Conservation (phyloP, 176 grass and related monocot species). For the Stipa capillata region DNA sequence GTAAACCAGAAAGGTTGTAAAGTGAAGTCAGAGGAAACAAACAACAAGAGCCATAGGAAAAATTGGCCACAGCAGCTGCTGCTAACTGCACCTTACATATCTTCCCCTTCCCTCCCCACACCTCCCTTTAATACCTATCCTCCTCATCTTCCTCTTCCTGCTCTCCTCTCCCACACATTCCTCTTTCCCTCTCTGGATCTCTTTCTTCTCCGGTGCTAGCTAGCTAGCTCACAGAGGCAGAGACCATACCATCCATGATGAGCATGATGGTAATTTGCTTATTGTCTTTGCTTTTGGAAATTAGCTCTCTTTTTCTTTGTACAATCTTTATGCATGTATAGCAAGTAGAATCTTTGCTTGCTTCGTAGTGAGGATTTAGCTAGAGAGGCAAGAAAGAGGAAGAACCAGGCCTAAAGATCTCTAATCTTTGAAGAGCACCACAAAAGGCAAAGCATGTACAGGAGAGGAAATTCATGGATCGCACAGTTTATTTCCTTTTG, state of each 20-base stretch:
- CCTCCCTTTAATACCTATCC: slow-evolving; percentile 30
- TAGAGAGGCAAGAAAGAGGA: slow-evolving; percentile 19
- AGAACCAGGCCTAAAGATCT: slow-evolving; percentile 12
- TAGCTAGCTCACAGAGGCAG: slow-evolving; percentile 1
- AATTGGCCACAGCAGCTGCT: slow-evolving; percentile 30
- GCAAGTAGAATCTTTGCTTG: slow-evolving; percentile 21
- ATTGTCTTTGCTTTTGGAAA: slow-evolving; percentile 24
- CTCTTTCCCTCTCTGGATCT: slow-evolving; percentile 35
- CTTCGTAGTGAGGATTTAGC: slow-evolving; percentile 19
- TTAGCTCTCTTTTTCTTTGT: slow-evolving; percentile 13
- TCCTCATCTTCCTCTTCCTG: not conserved
- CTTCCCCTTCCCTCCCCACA: slow-evolving; percentile 7
- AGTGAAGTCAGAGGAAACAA: slow-evolving; percentile 14
- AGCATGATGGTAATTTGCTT: slow-evolving; percentile 54
- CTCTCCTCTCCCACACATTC: slow-evolving; percentile 17
- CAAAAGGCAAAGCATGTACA: slow-evolving; percentile 3
- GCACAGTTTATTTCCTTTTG: not conserved
- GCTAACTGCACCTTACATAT: slow-evolving; percentile 33
- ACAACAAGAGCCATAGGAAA: slow-evolving; percentile 18
- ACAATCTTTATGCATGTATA: not conserved
- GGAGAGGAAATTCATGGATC: not conserved
- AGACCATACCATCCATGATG: slow-evolving; percentile 26
- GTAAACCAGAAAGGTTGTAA: not conserved
- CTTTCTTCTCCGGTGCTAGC: slow-evolving; percentile 12
- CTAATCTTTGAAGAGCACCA: not conserved